Evolutionary conservation across 805 yeast species (phyloP).

Genomic region (Millerozyma miso): DNA sequence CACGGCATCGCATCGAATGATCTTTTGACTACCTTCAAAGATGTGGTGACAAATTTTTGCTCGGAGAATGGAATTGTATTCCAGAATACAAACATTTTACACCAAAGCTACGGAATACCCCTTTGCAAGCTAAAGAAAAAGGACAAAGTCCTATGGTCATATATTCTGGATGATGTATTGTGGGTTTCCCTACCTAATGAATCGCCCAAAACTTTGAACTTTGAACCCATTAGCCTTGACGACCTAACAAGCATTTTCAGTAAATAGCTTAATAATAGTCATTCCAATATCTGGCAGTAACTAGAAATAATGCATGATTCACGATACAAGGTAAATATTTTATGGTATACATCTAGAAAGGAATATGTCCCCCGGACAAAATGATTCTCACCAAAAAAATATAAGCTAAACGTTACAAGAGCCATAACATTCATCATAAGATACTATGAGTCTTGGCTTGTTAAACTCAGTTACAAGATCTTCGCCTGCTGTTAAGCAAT

Average conservation of each 20-base stretch:
- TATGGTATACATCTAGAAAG: no score
- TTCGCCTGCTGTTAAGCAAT: no score
- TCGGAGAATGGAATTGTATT: conserved; percentile 43
- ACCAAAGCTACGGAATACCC: conserved; percentile 37
- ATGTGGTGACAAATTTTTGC: conserved; percentile 64
- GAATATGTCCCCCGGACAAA: no score
- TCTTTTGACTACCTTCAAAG: conserved; percentile 51
- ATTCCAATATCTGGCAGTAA: no score
- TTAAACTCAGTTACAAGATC: no score
- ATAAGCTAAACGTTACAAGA: no score
- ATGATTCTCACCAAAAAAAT: no score
- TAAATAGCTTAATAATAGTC: no score
- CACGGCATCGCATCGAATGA: conserved; percentile 40
- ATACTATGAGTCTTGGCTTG: no score
- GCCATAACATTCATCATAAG: no score
- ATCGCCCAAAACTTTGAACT: conserved; percentile 12
- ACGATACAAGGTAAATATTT: no score
- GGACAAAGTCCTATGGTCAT: conserved; percentile 39
- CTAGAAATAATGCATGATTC: no score
- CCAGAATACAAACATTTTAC: conserved; percentile 27
- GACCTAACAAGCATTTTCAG: conserved; percentile 13
- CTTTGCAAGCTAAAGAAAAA: conserved; percentile 36
- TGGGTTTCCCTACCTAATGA: conserved; percentile 34
- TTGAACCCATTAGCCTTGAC: conserved; percentile 41
- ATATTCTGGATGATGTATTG: conserved; percentile 62